Base-by-base conservation (phyloP, 179 eudicot species). In the Spergularia azorica region DNA sequence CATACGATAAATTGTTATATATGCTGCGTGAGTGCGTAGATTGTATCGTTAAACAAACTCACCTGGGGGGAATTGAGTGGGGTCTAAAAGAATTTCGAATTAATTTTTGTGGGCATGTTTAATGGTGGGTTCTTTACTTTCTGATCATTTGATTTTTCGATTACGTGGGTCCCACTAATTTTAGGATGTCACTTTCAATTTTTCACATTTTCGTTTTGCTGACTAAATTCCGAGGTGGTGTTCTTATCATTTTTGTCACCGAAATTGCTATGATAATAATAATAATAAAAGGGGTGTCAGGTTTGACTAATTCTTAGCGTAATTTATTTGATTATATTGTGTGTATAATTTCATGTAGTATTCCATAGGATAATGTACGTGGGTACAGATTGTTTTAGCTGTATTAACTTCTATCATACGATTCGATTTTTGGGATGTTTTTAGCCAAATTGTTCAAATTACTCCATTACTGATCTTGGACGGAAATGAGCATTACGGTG, bases 391-490 rank as follows among this genome's bases (percentile, higher is more conserved):
- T 67, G 63, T 74, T 73, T 15, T 57, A 58, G 77, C 77, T 7
- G 52, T 73, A 38, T 21, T 73, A 36, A 59, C 7, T n/a, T 46
- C 50, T 26, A 16, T 77, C 36, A 17, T 17, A 26, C 57, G 9
- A 56, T 67, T 21, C 32, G 8, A 58, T 76, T 56, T 18, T 20
- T 26, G 32, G 32, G 32, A 26, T 26, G 32, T n/a, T 26, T 26
- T 26, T 0, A 26, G 2, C 32, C 32, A 26, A 26, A 26, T 0
- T 26, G 32, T 26, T 26, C 32, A 0, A 26, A 0, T 26, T 52
- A 75, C 38, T 64, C 41, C 15, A 52, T 74, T 63, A 18, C 63
- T 58, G 52, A 50, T 63, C 4, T 74, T 63, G 69, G 51, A 76
- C 52, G 55, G 12, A 63, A 15, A 32, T 63, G 41, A 36, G 43